A percentile compares a stretch with the other conserved stretches of the same genome.
Conservation (phyloP, 192 early-diverging fungal species). For the Nowakowskiella sp. region DNA sequence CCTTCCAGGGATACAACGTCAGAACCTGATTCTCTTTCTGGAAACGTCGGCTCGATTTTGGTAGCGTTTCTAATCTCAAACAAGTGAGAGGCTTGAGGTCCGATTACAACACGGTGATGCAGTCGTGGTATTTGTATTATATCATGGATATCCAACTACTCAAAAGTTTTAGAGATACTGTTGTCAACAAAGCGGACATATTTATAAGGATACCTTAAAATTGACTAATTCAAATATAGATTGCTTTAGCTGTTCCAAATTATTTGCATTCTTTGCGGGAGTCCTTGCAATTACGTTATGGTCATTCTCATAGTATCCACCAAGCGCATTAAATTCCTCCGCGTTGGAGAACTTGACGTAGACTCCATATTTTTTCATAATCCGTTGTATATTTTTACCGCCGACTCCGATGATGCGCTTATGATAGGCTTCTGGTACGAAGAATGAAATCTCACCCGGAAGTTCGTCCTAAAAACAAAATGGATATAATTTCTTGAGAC, state of each 20-base stretch:
- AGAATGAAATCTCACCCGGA: constrained; percentile 80
- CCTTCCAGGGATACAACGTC: constrained; percentile 51
- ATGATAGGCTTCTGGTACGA: constrained; percentile 72
- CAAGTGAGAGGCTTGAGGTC: constrained; percentile 34
- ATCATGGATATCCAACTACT: constrained; percentile 17
- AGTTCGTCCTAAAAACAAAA: constrained; percentile 53
- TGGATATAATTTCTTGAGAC: constrained; percentile 7
- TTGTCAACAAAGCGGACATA: background rate
- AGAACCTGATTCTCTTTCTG: constrained; percentile 54
- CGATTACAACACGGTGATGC: constrained; percentile 48
- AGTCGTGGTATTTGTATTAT: constrained; percentile 52
- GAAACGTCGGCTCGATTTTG: constrained; percentile 52
- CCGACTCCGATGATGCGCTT: constrained; percentile 84
- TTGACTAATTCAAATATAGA: constrained; percentile 55
- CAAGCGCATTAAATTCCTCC: constrained; percentile 61
- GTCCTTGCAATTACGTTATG: constrained; percentile 81
- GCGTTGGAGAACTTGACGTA: constrained; percentile 83
- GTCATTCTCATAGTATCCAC: constrained; percentile 70
- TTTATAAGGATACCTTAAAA: constrained; percentile 3
- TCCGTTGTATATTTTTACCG: constrained; percentile 81
- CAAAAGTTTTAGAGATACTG: background rate
- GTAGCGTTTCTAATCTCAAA: constrained; percentile 49
- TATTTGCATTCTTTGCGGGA: constrained; percentile 62
- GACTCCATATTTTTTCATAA: constrained; percentile 83
- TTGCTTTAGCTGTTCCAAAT: constrained; percentile 51